Conservation (phyloP, 2,329 filamentous ascomycete genomes). For the Diplodia corticola region DNA sequence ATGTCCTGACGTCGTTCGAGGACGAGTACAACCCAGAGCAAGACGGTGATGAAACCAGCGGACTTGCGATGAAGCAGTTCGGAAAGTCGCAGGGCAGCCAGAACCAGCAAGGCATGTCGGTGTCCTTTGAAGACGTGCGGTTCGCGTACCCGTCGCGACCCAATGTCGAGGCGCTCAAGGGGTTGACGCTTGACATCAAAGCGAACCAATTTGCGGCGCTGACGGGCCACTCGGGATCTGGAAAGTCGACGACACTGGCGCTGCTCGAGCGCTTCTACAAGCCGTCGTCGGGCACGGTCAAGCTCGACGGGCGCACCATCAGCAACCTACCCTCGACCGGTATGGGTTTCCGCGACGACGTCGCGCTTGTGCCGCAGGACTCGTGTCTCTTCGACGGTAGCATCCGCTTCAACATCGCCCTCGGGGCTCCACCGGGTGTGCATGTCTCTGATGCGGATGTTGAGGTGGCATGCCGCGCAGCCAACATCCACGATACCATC, state of each 20-base stretch:
- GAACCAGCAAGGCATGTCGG: background rate
- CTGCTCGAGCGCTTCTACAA: slow-evolving; percentile 52
- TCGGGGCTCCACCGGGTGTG: slow-evolving; percentile 55
- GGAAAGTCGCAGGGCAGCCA: background rate
- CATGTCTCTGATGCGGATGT: slow-evolving; percentile 62
- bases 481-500: slow-evolving; percentile 71
- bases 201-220: slow-evolving; percentile 48
- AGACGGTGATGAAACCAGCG: background rate
- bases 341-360: slow-evolving; percentile 29
- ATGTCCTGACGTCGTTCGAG: background rate
- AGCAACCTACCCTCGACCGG: background rate
- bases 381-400: slow-evolving; percentile 51
- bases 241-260: slow-evolving; percentile 50
- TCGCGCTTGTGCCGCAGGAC: slow-evolving; percentile 51
- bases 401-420: slow-evolving; percentile 50
- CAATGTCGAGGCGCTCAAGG: slow-evolving; percentile 32
- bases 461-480: slow-evolving; percentile 64
- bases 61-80: slow-evolving; percentile 7
- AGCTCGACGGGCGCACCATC: background rate
- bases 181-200: slow-evolving; percentile 30
- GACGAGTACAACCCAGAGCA: background rate
- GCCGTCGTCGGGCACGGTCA: slow-evolving; percentile 36
- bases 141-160: slow-evolving; percentile 29
- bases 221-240: slow-evolving; percentile 51
- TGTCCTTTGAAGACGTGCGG: slow-evolving; percentile 15